phyloP scores from a whole-genome alignment of 2,329 filamentous ascomycete genomes.

The Paecilomyces dactylethromorphus region DNA sequence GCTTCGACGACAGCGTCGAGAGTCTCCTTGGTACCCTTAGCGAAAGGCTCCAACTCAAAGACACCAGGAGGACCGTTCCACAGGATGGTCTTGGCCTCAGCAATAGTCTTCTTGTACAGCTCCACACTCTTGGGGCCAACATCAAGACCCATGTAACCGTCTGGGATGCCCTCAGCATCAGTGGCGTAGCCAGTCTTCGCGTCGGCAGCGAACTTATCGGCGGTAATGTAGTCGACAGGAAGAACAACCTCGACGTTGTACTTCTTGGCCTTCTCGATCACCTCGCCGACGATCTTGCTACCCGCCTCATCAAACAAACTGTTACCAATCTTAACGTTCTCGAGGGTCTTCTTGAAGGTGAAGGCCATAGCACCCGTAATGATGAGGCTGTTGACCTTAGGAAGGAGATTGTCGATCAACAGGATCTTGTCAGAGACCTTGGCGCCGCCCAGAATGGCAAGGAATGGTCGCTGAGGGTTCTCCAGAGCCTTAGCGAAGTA shows the following conservation, averaged over 20 bases:
- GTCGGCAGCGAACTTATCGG: slow-evolving; percentile 86
- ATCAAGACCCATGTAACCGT: slow-evolving; percentile 97
- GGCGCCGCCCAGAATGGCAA: slow-evolving; percentile 94
- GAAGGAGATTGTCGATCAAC: slow-evolving; percentile 96
- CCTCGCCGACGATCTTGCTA: slow-evolving; percentile 78
- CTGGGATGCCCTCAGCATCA: slow-evolving; percentile 82
- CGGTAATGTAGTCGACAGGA: slow-evolving; percentile 90
- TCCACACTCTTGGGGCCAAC: slow-evolving; percentile 83
- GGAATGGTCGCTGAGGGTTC: slow-evolving; percentile 87
- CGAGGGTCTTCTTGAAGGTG: slow-evolving; percentile 99
- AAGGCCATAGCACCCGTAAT: slow-evolving; percentile 98
- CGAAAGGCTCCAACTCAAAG: slow-evolving; percentile 95
- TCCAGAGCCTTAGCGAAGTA: slow-evolving; percentile 98
- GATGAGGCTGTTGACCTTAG: slow-evolving; percentile 95
- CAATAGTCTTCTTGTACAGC: slow-evolving; percentile 82
- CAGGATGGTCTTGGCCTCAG: slow-evolving; percentile 87
- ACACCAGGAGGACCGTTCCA: slow-evolving; percentile 98
- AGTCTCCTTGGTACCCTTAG: slow-evolving; percentile 83
- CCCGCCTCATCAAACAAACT: slow-evolving; percentile 91
- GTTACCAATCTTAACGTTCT: slow-evolving; percentile 81
- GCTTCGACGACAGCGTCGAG: slow-evolving; percentile 82
- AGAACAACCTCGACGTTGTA: slow-evolving; percentile 94
- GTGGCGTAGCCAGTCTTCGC: slow-evolving; percentile 75
- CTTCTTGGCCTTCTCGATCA: slow-evolving; percentile 93
- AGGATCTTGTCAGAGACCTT: slow-evolving; percentile 99